Evolutionary conservation across 768 basidiomycete genomes (phyloP), one percentile per base, ranked within the genome.

Genomic region (Lentinus tigrinus): DNA sequence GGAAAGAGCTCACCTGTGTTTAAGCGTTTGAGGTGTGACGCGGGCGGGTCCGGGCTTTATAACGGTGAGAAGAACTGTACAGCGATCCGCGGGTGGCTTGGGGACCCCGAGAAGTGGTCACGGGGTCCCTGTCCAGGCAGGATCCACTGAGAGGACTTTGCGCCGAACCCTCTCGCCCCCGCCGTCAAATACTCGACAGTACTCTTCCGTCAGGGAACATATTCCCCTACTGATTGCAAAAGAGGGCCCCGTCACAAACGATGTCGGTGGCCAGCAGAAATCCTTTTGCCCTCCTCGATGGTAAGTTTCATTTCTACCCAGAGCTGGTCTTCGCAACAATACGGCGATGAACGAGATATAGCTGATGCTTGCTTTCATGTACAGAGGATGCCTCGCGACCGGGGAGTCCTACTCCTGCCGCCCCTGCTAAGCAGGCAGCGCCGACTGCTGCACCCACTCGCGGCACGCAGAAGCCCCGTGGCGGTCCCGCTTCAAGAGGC

Each of bases 231-330:
- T 65, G 70, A 65, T 63, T 64, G 52, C 52, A 60, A 77, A 80
- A 79, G 76, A 53, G 74, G 80, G 82, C 84, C 81, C 85, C 85
- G 82, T 79, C 82, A 36, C 51, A 24, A 76, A 84, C 74, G 70
- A 92, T 93, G 90, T 91, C 91, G 89, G 90, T 93, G 84, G 91
- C 88, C 78, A 85, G 85, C 72, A 85, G 78, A 84, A 93, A 92
- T 78, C 87, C 87, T 65, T 93, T 93, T 78, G 84, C 90, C 74
- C 69, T 92, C 76, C 80, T 93, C 74, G 85, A 87, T 72, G 88
- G 90, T 91, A 65, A 60, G 78, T 82, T 27, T 62, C 44, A 47
- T 54, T 19, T 19, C 28, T 28, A 38, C 23, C 44, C 19, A 16
- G 23, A 38, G 36, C 23, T n/a, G 9, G 11, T 14, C 3, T n/a